phyloP scores from a whole-genome alignment of 106 monocot species.

The Iris macrosiphon region DNA sequence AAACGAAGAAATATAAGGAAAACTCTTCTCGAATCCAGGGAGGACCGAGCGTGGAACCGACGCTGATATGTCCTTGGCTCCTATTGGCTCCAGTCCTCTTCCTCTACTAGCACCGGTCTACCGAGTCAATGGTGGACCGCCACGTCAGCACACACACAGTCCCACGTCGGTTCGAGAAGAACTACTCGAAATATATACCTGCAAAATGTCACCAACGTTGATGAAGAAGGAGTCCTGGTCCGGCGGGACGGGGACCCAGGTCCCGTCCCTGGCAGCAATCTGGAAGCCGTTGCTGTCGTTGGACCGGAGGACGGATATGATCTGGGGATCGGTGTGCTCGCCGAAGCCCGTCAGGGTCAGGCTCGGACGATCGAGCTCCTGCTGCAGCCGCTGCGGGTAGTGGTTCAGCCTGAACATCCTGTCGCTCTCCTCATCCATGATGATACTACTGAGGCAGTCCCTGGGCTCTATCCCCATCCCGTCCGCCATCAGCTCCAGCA shows the following conservation, averaged over 20 bases:
- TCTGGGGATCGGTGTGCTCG: conserved; percentile 57
- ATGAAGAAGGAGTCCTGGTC: conserved; percentile 64
- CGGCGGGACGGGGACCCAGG: conserved; percentile 54
- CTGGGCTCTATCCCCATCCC: conserved; percentile 32
- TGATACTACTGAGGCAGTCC: conserved; percentile 28
- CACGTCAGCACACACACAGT: no score
- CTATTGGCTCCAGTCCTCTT: no score
- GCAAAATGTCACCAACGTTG: conserved; percentile 63
- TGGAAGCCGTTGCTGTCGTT: conserved; percentile 38
- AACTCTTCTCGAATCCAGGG: no score
- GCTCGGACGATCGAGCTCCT: conserved; percentile 14
- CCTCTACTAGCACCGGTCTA: no score
- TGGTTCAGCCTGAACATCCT: conserved; percentile 55
- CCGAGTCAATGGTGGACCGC: no score
- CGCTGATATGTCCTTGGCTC: no score
- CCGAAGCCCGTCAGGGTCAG: conserved; percentile 41
- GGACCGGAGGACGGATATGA: conserved; percentile 38
- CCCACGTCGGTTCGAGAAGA: no score
- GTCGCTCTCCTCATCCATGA: conserved; percentile 45
- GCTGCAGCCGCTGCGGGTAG: conserved; percentile 44
- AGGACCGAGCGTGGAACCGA: no score
- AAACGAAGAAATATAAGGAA: no score
- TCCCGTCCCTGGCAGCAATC: conserved; percentile 52
- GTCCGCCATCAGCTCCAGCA: conserved; percentile 57
- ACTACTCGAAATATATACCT: conserved; percentile 21